Conservation (phyloP, 1,139 yeast species). For the Yamadazyma atlantica region DNA sequence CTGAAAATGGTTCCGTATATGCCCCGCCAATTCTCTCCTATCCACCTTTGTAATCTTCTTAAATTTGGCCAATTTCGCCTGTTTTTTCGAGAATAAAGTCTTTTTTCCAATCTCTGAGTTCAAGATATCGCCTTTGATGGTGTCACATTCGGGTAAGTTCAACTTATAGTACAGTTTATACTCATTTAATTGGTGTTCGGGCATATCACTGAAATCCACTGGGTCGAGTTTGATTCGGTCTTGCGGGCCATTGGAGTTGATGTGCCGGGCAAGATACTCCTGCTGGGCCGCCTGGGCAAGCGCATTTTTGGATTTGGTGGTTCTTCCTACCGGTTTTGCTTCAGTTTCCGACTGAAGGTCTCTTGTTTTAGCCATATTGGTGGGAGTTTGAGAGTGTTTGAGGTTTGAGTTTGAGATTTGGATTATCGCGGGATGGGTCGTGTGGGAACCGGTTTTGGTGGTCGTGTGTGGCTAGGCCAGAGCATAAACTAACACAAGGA, state of each 20-base stretch:
- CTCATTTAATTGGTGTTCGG: slow-evolving; percentile 53
- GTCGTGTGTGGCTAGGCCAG: too few species aligned
- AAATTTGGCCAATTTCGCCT: slow-evolving; percentile 7
- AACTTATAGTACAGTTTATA: slow-evolving; percentile 55
- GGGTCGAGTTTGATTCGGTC: slow-evolving; percentile 51
- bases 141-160: slow-evolving; percentile 50
- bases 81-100: slow-evolving; percentile 47
- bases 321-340: slow-evolving; percentile 34
- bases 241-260: slow-evolving; percentile 63
- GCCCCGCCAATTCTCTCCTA: slow-evolving; percentile 54
- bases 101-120: slow-evolving; percentile 65
- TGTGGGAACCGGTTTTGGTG: not conserved
- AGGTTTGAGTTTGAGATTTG: too few species aligned
- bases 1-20: slow-evolving; percentile 62
- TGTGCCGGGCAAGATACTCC: slow-evolving; percentile 56
- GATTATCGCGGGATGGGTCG: not conserved
- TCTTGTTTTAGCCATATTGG: slow-evolving; percentile 19
- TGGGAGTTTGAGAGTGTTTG: not conserved
- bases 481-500: too few species aligned
- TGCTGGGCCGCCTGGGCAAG: slow-evolving; percentile 55
- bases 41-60: slow-evolving; percentile 39
- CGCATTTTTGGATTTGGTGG: slow-evolving; percentile 54
- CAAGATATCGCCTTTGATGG: slow-evolving; percentile 60
- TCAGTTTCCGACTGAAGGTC: slow-evolving; percentile 49
- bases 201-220: slow-evolving; percentile 59